Conservation (phyloP, 805 yeast genomes). For the Candida odintsovae region DNA sequence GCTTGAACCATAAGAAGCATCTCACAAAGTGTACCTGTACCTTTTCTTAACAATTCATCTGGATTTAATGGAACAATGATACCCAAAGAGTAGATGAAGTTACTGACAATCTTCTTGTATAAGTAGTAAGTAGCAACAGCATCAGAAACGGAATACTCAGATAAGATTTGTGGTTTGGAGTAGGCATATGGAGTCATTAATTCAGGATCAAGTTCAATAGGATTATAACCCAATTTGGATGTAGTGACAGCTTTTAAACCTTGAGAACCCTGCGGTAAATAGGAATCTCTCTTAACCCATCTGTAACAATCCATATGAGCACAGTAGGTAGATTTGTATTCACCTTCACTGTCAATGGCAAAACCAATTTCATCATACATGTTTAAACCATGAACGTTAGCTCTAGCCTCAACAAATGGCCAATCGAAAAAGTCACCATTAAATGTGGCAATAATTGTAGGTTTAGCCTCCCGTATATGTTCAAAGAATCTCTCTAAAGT, state of each 20-base stretch:
- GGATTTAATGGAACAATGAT: constrained; percentile 95
- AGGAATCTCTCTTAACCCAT: constrained; percentile 98
- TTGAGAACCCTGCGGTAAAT: constrained; percentile 96
- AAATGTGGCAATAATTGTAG: constrained; percentile 96
- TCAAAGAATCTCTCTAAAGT: constrained; percentile 75
- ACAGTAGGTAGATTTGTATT: constrained; percentile 87
- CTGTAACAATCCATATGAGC: constrained; percentile 96
- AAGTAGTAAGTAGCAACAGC: constrained; percentile 98
- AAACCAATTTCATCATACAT: constrained; percentile 95
- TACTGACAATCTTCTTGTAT: constrained; percentile 95
- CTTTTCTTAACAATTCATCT: constrained; percentile 92
- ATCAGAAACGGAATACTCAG: constrained; percentile 98
- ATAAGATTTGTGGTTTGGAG: constrained; percentile 84
- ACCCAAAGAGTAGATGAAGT: constrained; percentile 91
- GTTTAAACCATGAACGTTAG: constrained; percentile 75
- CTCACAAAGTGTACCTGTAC: constrained; percentile 98
- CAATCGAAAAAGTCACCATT: constrained; percentile 99
- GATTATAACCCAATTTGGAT: constrained; percentile 91
- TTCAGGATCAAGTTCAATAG: constrained; percentile 95
- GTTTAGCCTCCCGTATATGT: constrained; percentile 80
- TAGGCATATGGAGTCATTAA: constrained; percentile 97
- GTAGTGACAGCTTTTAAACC: constrained; percentile 98
- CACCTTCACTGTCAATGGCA: constrained; percentile 82
- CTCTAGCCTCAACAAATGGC: constrained; percentile 94
- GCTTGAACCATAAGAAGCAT: constrained; percentile 98